Base-by-base conservation (phyloP, 2,329 filamentous ascomycete genomes). In the Colletotrichum navitas region DNA sequence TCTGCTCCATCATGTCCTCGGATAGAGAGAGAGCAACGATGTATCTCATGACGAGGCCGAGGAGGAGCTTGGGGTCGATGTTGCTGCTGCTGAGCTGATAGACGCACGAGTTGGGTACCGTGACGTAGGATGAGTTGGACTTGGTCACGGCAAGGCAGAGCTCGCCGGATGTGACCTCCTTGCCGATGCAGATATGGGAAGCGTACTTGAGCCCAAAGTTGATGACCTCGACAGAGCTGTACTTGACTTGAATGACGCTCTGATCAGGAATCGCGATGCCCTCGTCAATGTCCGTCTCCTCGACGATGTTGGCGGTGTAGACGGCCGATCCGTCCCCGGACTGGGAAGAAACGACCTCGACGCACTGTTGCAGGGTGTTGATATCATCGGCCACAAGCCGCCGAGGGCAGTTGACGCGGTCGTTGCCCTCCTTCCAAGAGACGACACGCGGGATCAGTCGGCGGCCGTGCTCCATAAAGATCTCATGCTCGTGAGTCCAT, bases 361-460 rank as follows among this genome's bases (percentile, higher is more conserved):
- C 76, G 11, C 72, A 63, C 0, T 76, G 74, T n/a, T 77, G 76
- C 5, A 82, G 75, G 0, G 80, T 82, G 69, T 83, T 81, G 32
- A 80, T 59, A 0, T 71, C 68, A 2, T 72, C 75, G 0, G 78
- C 73, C 11, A 85, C 78, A 1, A 81, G 67, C 8, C 83, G 78
- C 10, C 83, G 80, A 2, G 78, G 63, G 1, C 83, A 78, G 61
- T 84, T 85, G 59, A 80, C 74, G 0, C 81, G 77, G 49, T 82
- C 77, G 65, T 84, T 85, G 7, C 76, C 80, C 1, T 77, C 67
- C 51, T 79, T 78, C 75, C 81, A 82, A 0, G 84, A 82, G 2
- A 84, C 24, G 3, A 85, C 75, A 0, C 84, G 81, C 0, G 83
- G 81, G 3, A 85, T 76, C 0, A 82, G 71, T 0, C 79, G 78